Percentiles rank a stretch among this genome's conserved stretches.
These are phyloP conservation scores for Sporothrix brasiliensis DNA, from an alignment of 2,329 filamentous ascomycete species.

Conservation along the genomic window DNA sequence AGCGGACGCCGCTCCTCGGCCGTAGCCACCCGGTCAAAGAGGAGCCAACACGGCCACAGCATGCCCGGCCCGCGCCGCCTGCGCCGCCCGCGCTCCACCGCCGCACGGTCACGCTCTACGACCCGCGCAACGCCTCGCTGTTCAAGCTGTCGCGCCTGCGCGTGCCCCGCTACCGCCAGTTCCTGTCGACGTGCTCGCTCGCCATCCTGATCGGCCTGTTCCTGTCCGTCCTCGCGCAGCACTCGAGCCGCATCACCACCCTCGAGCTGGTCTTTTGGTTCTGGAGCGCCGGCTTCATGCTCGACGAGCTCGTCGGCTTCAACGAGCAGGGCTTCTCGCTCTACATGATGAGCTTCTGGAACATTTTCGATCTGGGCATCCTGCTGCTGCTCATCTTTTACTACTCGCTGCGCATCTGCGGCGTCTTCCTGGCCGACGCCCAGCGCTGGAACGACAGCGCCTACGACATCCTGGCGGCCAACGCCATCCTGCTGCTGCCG, in stretches of 20 bases:
- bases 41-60: conserved; percentile 16
- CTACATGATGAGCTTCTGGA: conserved; percentile 98
- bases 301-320: conserved; percentile 93
- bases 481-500: conserved; percentile 85
- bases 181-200: conserved; percentile 85
- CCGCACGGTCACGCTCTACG: conserved; percentile 82
- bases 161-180: conserved; percentile 87
- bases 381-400: conserved; percentile 82
- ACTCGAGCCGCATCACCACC: conserved; percentile 77
- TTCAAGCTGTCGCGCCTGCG: conserved; percentile 90
- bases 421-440: conserved; percentile 77
- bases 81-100: conserved; percentile 49
- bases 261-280: conserved; percentile 94
- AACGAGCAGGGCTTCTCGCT: conserved; percentile 95
- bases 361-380: conserved; percentile 90
- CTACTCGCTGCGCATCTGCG: conserved; percentile 86
- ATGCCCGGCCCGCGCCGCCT: conserved; percentile 31
- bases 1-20: conserved; percentile 57
- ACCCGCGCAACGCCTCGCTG: conserved; percentile 84
- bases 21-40: conserved; percentile 34
- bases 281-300: conserved; percentile 96
- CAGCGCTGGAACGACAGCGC: conserved; percentile 78
- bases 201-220: conserved; percentile 84
- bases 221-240: conserved; percentile 74
- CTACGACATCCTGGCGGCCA: conserved; percentile 91